A percentile compares a stretch with the other conserved stretches of the same genome.
Evolutionary conservation across 1,139 yeast genomes (phyloP).

Genomic region (Pichia terricola): DNA sequence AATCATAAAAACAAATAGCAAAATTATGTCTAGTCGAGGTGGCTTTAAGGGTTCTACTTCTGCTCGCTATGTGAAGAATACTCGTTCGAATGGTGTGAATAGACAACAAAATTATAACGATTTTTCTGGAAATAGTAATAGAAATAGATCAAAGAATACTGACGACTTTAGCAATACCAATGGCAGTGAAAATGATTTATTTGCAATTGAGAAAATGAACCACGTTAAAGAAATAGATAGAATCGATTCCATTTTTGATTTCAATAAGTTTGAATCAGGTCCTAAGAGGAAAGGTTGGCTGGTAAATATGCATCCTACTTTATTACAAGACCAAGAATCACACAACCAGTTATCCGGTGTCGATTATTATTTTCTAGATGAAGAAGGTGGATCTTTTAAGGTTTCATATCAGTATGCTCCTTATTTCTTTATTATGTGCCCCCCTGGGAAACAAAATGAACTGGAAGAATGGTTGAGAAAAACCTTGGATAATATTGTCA

Average conservation of each 20-base stretch:
- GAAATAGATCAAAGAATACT: slow-evolving; percentile 3
- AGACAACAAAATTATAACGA: slow-evolving; percentile 11
- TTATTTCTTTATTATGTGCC: slow-evolving; percentile 68
- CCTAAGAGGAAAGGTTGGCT: slow-evolving; percentile 79
- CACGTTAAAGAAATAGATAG: slow-evolving; percentile 47
- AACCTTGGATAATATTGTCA: slow-evolving; percentile 53
- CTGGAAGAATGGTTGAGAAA: slow-evolving; percentile 79
- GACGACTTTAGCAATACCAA: neutral
- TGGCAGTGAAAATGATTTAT: slow-evolving; percentile 2
- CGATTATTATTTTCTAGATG: slow-evolving; percentile 92
- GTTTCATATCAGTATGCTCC: slow-evolving; percentile 80
- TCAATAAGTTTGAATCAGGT: slow-evolving; percentile 65
- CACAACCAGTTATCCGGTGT: slow-evolving; percentile 74
- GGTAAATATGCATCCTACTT: slow-evolving; percentile 68
- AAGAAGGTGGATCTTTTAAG: slow-evolving; percentile 94
- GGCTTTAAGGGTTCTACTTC: too few relatives aligned
- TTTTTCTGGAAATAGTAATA: slow-evolving; percentile 8
- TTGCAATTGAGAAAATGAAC: slow-evolving; percentile 26
- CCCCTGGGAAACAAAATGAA: slow-evolving; percentile 61
- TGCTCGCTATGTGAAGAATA: too few relatives aligned
- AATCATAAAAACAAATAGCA: too few relatives aligned
- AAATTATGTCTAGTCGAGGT: too few relatives aligned
- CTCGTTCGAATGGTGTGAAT: too few relatives aligned
- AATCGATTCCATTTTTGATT: slow-evolving; percentile 75
- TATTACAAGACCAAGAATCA: slow-evolving; percentile 46